Evolutionary conservation across 2,329 filamentous ascomycete genomes (phyloP).

Genomic region (Cladophialophora psammophila): DNA sequence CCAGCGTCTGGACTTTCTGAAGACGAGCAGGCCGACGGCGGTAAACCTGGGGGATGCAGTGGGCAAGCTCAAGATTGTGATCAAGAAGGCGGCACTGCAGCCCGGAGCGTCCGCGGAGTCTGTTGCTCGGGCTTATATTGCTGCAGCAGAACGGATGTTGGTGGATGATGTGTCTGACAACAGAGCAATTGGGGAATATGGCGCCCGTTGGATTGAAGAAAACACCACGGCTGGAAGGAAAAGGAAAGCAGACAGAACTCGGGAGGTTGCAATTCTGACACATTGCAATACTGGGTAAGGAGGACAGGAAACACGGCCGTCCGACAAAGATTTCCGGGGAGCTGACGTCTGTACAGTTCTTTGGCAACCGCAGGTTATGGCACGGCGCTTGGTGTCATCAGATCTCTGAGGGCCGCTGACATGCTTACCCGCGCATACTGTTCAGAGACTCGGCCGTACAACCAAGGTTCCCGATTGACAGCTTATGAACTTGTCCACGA

Average conservation of each 20-base stretch:
- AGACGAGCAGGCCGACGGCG: conserved; percentile 88
- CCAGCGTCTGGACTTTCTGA: conserved; percentile 81
- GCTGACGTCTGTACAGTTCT: conserved; percentile 62
- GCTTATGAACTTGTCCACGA: conserved; percentile 97
- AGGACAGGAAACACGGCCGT: conserved; percentile 19
- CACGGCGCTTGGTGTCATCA: conserved; percentile 92
- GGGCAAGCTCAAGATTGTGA: conserved; percentile 74
- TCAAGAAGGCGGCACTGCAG: conserved; percentile 50
- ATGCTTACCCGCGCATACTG: conserved; percentile 86
- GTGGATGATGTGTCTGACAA: conserved; percentile 88
- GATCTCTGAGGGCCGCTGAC: conserved; percentile 72
- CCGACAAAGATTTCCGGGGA: conserved; percentile 4
- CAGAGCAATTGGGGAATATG: conserved; percentile 79
- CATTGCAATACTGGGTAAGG: conserved; percentile 94
- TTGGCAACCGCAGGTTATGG: conserved; percentile 98
- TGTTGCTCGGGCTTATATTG: conserved; percentile 75
- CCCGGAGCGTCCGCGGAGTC: conserved; percentile 49
- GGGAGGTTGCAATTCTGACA: conserved; percentile 81
- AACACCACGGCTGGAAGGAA: conserved; percentile 60
- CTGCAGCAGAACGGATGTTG: conserved; percentile 84
- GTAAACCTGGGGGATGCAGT: conserved; percentile 95
- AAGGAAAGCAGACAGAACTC: conserved; percentile 44
- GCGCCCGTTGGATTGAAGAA: conserved; percentile 79
- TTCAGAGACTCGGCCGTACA: conserved; percentile 96
- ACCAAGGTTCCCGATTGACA: conserved; percentile 93